phyloP scores from a whole-genome alignment of 164 flowering plant species.

The Litsea cubeba region DNA sequence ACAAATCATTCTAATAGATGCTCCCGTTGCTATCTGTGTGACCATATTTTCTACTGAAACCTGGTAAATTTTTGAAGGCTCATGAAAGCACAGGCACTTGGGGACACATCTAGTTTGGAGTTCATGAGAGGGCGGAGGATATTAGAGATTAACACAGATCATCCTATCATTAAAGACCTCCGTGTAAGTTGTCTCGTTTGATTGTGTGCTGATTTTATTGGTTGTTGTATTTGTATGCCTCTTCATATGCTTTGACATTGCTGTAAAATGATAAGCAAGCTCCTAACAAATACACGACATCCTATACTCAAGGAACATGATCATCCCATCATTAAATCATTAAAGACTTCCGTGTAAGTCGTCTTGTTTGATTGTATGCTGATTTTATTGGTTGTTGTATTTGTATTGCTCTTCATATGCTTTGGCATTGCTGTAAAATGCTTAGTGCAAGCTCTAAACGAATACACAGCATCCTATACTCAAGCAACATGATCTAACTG shows the following conservation, averaged over 20 bases:
- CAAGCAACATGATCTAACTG: neutral
- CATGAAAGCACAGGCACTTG: slow-evolving; percentile 95
- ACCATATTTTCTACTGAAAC: too few species aligned
- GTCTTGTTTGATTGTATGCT: neutral
- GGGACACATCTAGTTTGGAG: slow-evolving; percentile 77
- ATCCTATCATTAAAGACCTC: slow-evolving; percentile 84
- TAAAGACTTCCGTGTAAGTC: slow-evolving; percentile 76
- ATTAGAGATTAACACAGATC: slow-evolving; percentile 87
- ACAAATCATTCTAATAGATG: too few species aligned
- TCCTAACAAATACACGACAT: too few species aligned
- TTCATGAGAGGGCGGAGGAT: slow-evolving; percentile 97
- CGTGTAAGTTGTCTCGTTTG: slow-evolving; percentile 42
- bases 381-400: neutral
- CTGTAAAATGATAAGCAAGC: too few species aligned
- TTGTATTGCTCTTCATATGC: neutral
- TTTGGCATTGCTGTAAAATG: neutral
- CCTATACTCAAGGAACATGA: slow-evolving; percentile 20
- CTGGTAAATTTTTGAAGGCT: slow-evolving; percentile 34
- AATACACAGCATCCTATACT: too few species aligned
- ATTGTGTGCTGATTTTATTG: neutral
- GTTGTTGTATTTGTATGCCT: neutral
- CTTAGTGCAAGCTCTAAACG: too few species aligned
- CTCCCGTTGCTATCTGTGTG: too few species aligned
- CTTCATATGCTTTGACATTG: neutral
- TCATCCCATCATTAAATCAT: slow-evolving; percentile 82